Evolutionary conservation across 1,139 yeast genomes (phyloP), one percentile per base, ranked within the genome.

Genomic region (Magnusiomyces magnusii): DNA sequence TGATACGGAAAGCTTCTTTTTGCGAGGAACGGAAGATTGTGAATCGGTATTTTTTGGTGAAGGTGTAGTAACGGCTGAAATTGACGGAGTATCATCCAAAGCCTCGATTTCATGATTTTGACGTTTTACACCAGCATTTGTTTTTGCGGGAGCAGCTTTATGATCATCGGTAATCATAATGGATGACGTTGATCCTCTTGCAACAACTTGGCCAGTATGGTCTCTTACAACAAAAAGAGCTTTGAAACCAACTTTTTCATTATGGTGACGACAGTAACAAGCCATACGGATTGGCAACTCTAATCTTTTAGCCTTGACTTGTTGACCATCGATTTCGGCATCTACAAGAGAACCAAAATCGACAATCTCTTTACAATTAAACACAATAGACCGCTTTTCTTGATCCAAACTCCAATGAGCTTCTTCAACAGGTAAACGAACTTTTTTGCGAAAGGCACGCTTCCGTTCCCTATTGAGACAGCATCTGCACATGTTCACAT

Each of bases 231-330:
- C 83, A 65, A 89, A 83, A 57, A 88, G 76, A 34, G 89, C 77
- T 65, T 75, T 73, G 75, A 91, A 91, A 0, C 97, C 97, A 57
- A 80, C 80, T 25, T 83, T 75, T 66, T 90, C 96, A 67, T 84
- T 83, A 74, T 91, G 97, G 72, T 91, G 97, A 66, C 97, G 83
- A 73, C 97, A 91, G 71, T 91, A 91, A 71, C 97, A 91, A n/a
- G 92, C 91, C 54, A 91, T 82, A 75, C 97, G 81, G 25, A 95
- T 88, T 41, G 90, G 83, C 21, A 91, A 75, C 58, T 87, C 93
- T 5, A 68, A 53, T 55, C 64, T 62, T 41, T 65, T 61, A 24
- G 64, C 55, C 28, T 60, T 50, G 58, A 90, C 75, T 2, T 77
- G 74, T 64, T 82, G 70, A 3, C 73, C 71, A 58, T 68, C 66